Conservation (phyloP, 2,329 filamentous ascomycete genomes). For the Trichoderma atrobrunneum region DNA sequence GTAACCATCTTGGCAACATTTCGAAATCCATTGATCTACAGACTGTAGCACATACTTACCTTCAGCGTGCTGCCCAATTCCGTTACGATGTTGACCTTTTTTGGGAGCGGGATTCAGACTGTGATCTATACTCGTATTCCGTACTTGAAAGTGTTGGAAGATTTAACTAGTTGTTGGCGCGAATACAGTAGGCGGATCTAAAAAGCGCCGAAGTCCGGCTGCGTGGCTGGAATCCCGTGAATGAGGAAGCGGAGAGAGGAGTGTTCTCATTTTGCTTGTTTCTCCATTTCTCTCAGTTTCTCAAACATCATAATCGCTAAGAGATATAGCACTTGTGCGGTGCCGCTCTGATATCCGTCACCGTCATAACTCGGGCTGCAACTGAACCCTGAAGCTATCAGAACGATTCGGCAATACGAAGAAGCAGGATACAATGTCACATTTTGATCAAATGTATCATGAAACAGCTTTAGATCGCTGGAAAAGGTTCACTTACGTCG, state of each 20-base stretch:
- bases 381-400: neutral
- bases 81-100: neutral
- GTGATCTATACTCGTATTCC: neutral
- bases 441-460: neutral
- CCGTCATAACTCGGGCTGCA: neutral
- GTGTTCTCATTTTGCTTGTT: neutral
- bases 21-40: neutral
- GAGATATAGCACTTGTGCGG: neutral
- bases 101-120: neutral
- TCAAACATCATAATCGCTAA: neutral
- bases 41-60: neutral
- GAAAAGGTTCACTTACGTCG: neutral
- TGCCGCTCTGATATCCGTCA: neutral
- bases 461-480: neutral
- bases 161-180: neutral
- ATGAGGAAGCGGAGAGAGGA: neutral
- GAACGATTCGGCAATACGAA: neutral
- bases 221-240: neutral
- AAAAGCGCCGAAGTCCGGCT: conserved; percentile 1
- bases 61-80: neutral
- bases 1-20: neutral
- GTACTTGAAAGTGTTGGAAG: neutral
- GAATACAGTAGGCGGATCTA: neutral
- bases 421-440: neutral
- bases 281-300: neutral